These are phyloP conservation scores for Viola pubescens DNA, from an alignment of 441 rosid genomes.

Conservation along the genomic window DNA sequence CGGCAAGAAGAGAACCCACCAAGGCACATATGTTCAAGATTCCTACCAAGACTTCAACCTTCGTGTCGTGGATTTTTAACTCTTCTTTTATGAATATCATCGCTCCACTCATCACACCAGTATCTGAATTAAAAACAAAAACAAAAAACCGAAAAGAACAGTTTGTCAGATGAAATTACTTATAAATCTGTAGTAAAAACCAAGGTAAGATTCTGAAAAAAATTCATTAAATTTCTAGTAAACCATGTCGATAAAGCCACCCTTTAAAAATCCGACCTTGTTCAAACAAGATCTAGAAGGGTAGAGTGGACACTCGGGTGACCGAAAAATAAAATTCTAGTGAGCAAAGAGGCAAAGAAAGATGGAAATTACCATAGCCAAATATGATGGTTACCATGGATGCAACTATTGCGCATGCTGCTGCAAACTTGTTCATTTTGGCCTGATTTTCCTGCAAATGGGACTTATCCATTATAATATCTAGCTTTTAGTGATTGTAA, in stretches of 20 bases:
- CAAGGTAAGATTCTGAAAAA: too few species aligned
- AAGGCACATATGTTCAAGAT: slow-evolving; percentile 67
- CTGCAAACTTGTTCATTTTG: slow-evolving; percentile 47
- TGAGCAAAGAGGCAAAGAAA: background rate
- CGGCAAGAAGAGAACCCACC: slow-evolving; percentile 60
- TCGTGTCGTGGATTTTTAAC: slow-evolving; percentile 45
- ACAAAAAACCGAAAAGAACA: background rate
- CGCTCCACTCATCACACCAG: slow-evolving; percentile 94
- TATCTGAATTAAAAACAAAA: slow-evolving; percentile 31
- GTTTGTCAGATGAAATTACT: background rate
- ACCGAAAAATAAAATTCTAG: background rate
- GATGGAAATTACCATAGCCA: slow-evolving; percentile 52
- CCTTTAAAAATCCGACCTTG: background rate
- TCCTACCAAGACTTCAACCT: slow-evolving; percentile 69
- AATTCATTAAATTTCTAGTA: background rate
- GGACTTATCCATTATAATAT: too few species aligned
- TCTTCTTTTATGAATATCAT: slow-evolving; percentile 85
- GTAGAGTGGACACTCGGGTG: background rate
- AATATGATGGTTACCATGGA: slow-evolving; percentile 68
- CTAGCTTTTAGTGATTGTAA: too few species aligned
- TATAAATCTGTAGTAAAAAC: background rate
- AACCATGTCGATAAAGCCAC: background rate
- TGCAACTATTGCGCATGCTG: slow-evolving; percentile 60
- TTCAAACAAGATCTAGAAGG: background rate
- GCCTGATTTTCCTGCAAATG: too few species aligned